Evolutionary conservation across 2,329 filamentous ascomycete species (phyloP).

Genomic region (Zymoseptoria tritici): DNA sequence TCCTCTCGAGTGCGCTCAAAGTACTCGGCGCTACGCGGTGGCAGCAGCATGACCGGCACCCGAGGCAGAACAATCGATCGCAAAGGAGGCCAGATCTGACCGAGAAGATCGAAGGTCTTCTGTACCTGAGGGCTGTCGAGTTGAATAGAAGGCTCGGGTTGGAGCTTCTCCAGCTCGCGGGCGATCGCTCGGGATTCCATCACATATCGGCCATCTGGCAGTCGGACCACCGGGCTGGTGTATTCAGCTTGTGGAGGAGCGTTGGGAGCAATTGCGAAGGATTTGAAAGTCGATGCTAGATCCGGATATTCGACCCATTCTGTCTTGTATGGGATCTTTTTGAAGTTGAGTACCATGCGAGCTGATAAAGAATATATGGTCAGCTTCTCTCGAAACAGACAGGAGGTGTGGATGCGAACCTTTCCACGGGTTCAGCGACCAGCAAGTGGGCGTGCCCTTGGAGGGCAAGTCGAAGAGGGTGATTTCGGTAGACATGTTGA

Average conservation of each 20-base stretch:
- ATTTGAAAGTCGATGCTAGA: slow-evolving; percentile 47
- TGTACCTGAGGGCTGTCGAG: slow-evolving; percentile 42
- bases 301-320: slow-evolving; percentile 65
- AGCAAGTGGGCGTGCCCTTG: slow-evolving; percentile 42
- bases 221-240: slow-evolving; percentile 47
- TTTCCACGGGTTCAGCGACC: slow-evolving; percentile 68
- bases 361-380: slow-evolving; percentile 37
- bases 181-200: slow-evolving; percentile 61
- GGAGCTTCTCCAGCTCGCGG: slow-evolving; percentile 47
- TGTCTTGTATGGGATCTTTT: slow-evolving; percentile 59
- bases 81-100: slow-evolving; percentile 34
- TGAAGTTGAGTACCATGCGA: slow-evolving; percentile 60
- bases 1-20: slow-evolving; percentile 48
- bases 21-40: slow-evolving; percentile 45
- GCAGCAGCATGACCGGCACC: slow-evolving; percentile 48
- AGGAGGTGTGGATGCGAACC: slow-evolving; percentile 36
- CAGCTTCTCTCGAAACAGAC: not conserved
- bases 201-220: slow-evolving; percentile 51
- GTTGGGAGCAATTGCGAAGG: slow-evolving; percentile 45
- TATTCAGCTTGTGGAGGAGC: slow-evolving; percentile 36
- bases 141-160: slow-evolving; percentile 53
- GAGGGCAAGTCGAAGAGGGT: slow-evolving; percentile 58
- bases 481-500: slow-evolving; percentile 33
- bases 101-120: not conserved
- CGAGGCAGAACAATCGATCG: slow-evolving; percentile 42